These are phyloP conservation scores for Plasmopara halstedii DNA, from an alignment of 352 stramenopile genomes.

Conservation along the genomic window DNA sequence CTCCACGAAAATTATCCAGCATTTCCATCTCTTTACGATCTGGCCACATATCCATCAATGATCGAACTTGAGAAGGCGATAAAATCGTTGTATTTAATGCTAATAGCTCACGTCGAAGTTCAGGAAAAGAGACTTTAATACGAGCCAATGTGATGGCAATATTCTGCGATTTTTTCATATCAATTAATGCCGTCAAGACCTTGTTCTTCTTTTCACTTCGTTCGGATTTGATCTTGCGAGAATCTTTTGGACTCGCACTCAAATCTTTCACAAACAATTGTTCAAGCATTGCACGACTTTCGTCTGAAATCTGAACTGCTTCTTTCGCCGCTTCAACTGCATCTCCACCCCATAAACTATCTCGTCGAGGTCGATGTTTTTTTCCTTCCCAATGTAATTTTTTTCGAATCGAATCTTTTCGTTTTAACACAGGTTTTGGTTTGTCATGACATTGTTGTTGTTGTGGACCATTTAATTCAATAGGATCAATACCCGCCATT, in stretches of 20 bases:
- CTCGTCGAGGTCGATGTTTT: constrained; percentile 33
- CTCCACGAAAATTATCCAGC: constrained; percentile 58
- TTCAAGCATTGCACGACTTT: constrained; percentile 66
- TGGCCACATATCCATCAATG: constrained; percentile 82
- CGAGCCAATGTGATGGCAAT: constrained; percentile 78
- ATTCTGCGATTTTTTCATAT: constrained; percentile 87
- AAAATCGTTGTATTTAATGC: constrained; percentile 70
- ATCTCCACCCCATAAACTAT: constrained; percentile 57
- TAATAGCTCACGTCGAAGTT: constrained; percentile 69
- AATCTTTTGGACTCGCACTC: constrained; percentile 41
- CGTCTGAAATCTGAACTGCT: constrained; percentile 51
- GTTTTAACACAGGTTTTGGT: constrained; percentile 31
- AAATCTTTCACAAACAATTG: constrained; percentile 76
- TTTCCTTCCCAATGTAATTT: constrained; percentile 82
- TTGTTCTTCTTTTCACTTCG: constrained; percentile 45
- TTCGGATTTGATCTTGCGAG: constrained; percentile 13
- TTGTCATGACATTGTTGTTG: too few relatives aligned
- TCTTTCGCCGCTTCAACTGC: constrained; percentile 34
- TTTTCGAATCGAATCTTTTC: constrained; percentile 73
- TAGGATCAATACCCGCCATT: constrained; percentile 59
- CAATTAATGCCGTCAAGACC: constrained; percentile 59
- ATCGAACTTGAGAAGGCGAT: constrained; percentile 67
- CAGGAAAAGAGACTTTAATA: constrained; percentile 59
- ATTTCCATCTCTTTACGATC: constrained; percentile 65
- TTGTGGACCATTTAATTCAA: constrained; percentile 58